phyloP scores from a whole-genome alignment of 192 early-diverging fungal species.

The Umbelopsis vinacea region DNA sequence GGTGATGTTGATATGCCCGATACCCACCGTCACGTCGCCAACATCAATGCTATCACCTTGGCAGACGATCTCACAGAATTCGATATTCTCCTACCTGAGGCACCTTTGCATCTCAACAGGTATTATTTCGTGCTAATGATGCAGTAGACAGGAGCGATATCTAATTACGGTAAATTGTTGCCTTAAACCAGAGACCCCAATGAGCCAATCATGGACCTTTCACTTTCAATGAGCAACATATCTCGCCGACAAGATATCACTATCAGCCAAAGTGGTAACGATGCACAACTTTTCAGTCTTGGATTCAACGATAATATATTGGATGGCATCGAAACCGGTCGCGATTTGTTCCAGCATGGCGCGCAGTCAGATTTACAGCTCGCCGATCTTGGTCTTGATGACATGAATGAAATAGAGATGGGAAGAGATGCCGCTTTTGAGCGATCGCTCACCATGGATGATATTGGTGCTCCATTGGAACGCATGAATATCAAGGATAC shows the following conservation, averaged over 20 bases:
- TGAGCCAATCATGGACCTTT: slow-evolving; percentile 23
- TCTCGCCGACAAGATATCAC: slow-evolving; percentile 78
- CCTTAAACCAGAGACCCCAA: not conserved
- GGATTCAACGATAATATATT: slow-evolving; percentile 20
- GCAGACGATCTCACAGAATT: slow-evolving; percentile 87
- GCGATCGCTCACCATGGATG: slow-evolving; percentile 37
- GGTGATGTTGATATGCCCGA: slow-evolving; percentile 87
- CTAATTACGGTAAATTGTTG: not conserved
- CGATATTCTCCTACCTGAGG: slow-evolving; percentile 86
- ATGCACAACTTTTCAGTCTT: slow-evolving; percentile 11
- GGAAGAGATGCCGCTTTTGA: slow-evolving; percentile 59
- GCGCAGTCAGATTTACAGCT: slow-evolving; percentile 17
- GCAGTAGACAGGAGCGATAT: not conserved
- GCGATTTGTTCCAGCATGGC: slow-evolving; percentile 26
- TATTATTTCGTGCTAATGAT: not conserved
- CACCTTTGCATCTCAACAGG: slow-evolving; percentile 47
- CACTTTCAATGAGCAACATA: slow-evolving; percentile 45
- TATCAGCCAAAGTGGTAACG: slow-evolving; percentile 39
- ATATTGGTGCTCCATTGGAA: slow-evolving; percentile 31
- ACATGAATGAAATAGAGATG: slow-evolving; percentile 53
- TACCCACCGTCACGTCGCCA: slow-evolving; percentile 66
- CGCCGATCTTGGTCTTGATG: slow-evolving; percentile 55
- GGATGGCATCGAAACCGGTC: slow-evolving; percentile 16
- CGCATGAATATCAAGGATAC: slow-evolving; percentile 31
- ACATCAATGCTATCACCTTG: slow-evolving; percentile 85